Conservation (phyloP, 257 asterid species). For the Solanum corneliomulleri region DNA sequence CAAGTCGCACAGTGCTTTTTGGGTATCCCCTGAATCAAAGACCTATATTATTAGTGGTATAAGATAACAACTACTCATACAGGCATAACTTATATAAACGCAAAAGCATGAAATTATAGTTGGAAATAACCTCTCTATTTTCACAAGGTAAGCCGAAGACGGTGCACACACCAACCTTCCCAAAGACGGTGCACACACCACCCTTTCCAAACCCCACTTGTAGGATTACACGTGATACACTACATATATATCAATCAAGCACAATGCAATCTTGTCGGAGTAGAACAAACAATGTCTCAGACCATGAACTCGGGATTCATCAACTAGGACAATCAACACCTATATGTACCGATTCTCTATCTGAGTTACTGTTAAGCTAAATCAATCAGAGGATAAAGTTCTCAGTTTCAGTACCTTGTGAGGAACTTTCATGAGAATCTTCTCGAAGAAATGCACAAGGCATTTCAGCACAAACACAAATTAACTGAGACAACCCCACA, state of each 20-base stretch:
- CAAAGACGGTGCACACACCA: not conserved
- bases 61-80: not conserved
- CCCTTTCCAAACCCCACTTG: not conserved
- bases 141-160: not conserved
- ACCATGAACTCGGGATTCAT: not conserved
- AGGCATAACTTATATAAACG: not conserved
- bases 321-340: not conserved
- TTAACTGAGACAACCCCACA: constrained; percentile 10
- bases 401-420: not conserved
- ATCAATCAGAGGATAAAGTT: not conserved
- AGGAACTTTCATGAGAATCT: not conserved
- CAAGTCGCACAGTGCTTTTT: not conserved
- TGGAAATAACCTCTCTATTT: not conserved
- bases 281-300: not conserved
- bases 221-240: not conserved
- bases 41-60: not conserved
- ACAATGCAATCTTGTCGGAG: not conserved
- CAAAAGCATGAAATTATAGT: not conserved
- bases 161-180: too few relatives aligned
- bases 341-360: not conserved
- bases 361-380: not conserved
- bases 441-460: constrained; percentile 19
- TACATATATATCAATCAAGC: not conserved
- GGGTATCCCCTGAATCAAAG: not conserved
- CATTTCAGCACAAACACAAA: constrained; percentile 46